A percentile compares a stretch with the other conserved stretches of the same genome.
These are phyloP conservation scores for Pythium graminicola DNA, from an alignment of 352 stramenopile genomes.

Conservation along the genomic window DNA sequence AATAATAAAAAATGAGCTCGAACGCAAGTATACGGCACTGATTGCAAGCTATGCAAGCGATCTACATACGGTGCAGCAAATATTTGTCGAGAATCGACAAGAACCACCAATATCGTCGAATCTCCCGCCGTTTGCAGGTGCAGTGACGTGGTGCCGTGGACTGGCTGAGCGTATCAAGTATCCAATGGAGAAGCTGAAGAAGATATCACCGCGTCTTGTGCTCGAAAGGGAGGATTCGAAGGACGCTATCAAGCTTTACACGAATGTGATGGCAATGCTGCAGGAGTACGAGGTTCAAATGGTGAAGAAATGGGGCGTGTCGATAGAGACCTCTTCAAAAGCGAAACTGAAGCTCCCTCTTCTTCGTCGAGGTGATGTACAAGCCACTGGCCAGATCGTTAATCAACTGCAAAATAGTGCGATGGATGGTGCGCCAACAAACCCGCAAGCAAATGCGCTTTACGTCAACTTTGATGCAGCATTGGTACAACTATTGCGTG, in stretches of 20 bases:
- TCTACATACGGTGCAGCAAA: slow-evolving; percentile 78
- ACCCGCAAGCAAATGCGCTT: slow-evolving; percentile 29
- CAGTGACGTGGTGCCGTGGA: slow-evolving; percentile 87
- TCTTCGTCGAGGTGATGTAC: slow-evolving; percentile 43
- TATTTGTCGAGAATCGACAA: slow-evolving; percentile 87
- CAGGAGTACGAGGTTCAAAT: slow-evolving; percentile 81
- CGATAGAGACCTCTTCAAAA: slow-evolving; percentile 75
- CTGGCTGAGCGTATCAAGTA: slow-evolving; percentile 82
- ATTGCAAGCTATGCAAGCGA: slow-evolving; percentile 78
- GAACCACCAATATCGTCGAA: slow-evolving; percentile 84
- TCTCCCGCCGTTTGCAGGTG: slow-evolving; percentile 84
- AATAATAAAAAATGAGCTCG: slow-evolving; percentile 86
- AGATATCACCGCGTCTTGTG: slow-evolving; percentile 68
- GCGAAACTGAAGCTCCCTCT: slow-evolving; percentile 85
- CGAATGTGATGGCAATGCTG: slow-evolving; percentile 76
- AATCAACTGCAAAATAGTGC: too few species aligned
- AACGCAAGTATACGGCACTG: slow-evolving; percentile 79
- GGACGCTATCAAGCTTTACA: slow-evolving; percentile 88
- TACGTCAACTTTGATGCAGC: slow-evolving; percentile 90
- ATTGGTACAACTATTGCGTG: slow-evolving; percentile 85
- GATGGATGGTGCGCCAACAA: neutral
- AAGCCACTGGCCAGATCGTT: neutral
- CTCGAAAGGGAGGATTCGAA: slow-evolving; percentile 87
- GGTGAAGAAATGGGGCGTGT: slow-evolving; percentile 73
- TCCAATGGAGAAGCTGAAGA: slow-evolving; percentile 84